These are phyloP conservation scores for Acer yangbiense DNA, from an alignment of 345 rosid genomes.

Conservation along the genomic window DNA sequence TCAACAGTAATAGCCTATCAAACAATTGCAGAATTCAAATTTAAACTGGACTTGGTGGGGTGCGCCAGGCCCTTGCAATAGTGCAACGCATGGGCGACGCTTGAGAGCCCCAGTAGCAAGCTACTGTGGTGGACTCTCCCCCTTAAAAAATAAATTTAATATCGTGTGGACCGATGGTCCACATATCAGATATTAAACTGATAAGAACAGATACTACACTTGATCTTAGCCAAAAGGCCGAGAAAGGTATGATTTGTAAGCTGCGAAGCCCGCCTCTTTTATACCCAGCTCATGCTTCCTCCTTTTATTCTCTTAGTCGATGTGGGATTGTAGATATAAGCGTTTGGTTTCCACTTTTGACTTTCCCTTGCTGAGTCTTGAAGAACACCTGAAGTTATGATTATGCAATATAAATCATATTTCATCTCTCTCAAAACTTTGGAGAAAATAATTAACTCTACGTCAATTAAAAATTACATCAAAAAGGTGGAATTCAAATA, in stretches of 20 bases:
- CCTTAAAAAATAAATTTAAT: conserved; percentile 33
- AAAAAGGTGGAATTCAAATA: no score
- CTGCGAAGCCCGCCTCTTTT: rapidly evolving
- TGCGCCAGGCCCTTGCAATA: not conserved
- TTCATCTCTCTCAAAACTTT: no score
- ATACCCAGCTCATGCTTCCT: no score
- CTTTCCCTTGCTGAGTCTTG: no score
- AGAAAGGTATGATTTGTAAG: conserved; percentile 42
- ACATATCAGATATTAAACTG: conserved; percentile 62
- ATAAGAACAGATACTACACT: conserved; percentile 70
- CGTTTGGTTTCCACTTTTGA: no score
- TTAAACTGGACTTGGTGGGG: not conserved
- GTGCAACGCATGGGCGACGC: conserved; percentile 8
- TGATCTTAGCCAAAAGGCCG: conserved; percentile 67
- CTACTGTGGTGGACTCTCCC: not conserved
- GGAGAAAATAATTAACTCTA: no score
- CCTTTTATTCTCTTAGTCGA: not conserved
- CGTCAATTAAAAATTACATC: no score
- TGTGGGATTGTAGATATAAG: conserved; percentile 1
- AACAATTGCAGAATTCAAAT: rapidly evolving
- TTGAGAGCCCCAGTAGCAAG: not conserved
- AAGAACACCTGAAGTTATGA: no score
- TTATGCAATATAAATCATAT: no score
- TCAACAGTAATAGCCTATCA: no score
- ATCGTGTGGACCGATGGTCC: conserved; percentile 38